Percentiles rank a stretch among this genome's conserved stretches.
These are phyloP conservation scores for Zygoascus flipseniorum DNA, from an alignment of 805 yeast species.

Conservation along the genomic window DNA sequence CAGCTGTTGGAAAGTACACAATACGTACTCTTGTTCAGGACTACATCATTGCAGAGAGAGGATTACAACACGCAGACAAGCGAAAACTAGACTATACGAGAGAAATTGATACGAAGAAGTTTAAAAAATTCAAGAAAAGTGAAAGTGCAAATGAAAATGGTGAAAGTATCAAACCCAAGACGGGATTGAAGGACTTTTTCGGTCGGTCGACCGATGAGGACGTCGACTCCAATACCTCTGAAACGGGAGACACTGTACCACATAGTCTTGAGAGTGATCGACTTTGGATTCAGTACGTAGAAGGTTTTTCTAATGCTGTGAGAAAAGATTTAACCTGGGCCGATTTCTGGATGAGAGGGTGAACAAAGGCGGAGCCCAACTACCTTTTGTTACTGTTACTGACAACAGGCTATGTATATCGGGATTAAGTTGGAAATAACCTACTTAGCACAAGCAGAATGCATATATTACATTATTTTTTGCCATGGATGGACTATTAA, in stretches of 20 bases:
- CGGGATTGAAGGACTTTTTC: conserved; percentile 12
- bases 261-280: conserved; percentile 5
- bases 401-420: too few relatives aligned
- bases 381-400: too few relatives aligned
- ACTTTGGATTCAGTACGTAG: conserved; percentile 85
- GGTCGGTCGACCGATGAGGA: conserved; percentile 7
- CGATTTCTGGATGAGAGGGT: conserved; percentile 32
- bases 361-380: not conserved
- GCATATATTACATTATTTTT: too few relatives aligned
- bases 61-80: not conserved
- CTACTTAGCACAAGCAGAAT: too few relatives aligned
- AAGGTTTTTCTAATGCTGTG: conserved; percentile 89
- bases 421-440: too few relatives aligned
- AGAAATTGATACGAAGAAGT: not conserved
- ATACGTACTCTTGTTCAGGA: conserved; percentile 11
- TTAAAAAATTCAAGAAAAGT: not conserved
- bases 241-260: conserved; percentile 1
- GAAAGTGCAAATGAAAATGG: conserved; percentile 1
- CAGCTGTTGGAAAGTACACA: conserved; percentile 13
- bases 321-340: conserved; percentile 74
- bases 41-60: not conserved
- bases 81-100: not conserved
- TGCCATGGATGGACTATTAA: too few relatives aligned
- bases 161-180: not conserved
- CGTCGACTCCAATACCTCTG: conserved; percentile 3